Percentiles rank a stretch among this genome's conserved stretches.
These are phyloP conservation scores for Verbena officinalis DNA, from an alignment of 257 asterid species.

Conservation along the genomic window DNA sequence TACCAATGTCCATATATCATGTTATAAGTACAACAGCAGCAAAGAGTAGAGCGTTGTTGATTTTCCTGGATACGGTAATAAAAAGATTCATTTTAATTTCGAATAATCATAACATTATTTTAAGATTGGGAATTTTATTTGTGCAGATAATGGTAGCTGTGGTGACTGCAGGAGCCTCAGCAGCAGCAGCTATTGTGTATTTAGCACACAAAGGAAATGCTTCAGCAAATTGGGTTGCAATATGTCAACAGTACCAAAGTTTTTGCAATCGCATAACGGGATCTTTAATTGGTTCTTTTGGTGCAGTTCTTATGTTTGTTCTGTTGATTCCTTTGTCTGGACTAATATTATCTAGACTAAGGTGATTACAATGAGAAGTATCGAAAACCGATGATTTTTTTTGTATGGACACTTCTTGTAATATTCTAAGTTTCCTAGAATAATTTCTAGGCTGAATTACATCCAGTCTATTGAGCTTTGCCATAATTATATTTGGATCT, in stretches of 20 bases:
- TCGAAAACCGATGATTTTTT: not conserved
- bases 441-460: too few relatives aligned
- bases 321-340: slow-evolving; percentile 58
- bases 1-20: slow-evolving; percentile 64
- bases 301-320: slow-evolving; percentile 44
- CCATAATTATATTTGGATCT: too few relatives aligned
- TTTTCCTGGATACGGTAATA: slow-evolving; percentile 62
- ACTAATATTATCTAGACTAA: slow-evolving; percentile 46
- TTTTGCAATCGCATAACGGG: slow-evolving; percentile 70
- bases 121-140: not conserved
- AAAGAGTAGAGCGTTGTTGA: slow-evolving; percentile 58
- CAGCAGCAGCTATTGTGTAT: slow-evolving; percentile 76
- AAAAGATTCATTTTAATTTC: not conserved
- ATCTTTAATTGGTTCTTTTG: slow-evolving; percentile 75
- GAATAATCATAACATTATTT: too few relatives aligned
- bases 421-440: too few relatives aligned
- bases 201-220: slow-evolving; percentile 81
- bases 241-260: slow-evolving; percentile 62
- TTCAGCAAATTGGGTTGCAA: slow-evolving; percentile 72
- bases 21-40: slow-evolving; percentile 56
- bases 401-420: not conserved
- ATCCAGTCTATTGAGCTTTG: too few relatives aligned
- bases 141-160: slow-evolving; percentile 58
- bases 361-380: not conserved
- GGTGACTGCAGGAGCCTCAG: slow-evolving; percentile 69